A percentile compares a stretch with the other conserved stretches of the same genome.
Evolutionary conservation across 169 alveolate genomes (phyloP).

Genomic region (Plasmodium blacklocki): DNA sequence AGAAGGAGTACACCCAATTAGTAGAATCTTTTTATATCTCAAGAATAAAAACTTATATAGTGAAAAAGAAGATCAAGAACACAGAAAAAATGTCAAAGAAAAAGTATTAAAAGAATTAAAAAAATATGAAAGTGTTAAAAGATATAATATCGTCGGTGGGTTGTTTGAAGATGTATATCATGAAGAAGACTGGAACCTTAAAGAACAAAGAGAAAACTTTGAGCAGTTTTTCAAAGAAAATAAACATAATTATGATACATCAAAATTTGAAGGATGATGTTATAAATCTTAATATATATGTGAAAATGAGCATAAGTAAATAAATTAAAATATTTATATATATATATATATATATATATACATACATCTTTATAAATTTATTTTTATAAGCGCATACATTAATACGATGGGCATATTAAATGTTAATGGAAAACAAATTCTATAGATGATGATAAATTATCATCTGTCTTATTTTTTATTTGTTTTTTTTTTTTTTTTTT

Average conservation of each 20-base stretch:
- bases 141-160: conserved; percentile 79
- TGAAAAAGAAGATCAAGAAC: conserved; percentile 79
- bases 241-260: conserved; percentile 49
- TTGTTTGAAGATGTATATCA: conserved; percentile 94
- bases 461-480: no score
- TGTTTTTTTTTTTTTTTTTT: no score
- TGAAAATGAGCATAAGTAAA: no score
- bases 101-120: conserved; percentile 85
- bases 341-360: no score
- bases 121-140: conserved; percentile 81
- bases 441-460: no score
- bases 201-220: conserved; percentile 75
- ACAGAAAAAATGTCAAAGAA: conserved; percentile 83
- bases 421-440: no score
- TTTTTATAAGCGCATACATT: no score
- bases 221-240: conserved; percentile 49
- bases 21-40: conserved; percentile 80
- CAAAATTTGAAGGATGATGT: conserved; percentile 24
- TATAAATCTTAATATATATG: no score
- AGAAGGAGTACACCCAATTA: conserved; percentile 88
- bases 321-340: no score
- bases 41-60: conserved; percentile 81
- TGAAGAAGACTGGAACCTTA: conserved; percentile 84
- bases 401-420: no score
- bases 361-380: no score